Conservation (phyloP, 768 basidiomycete species). For the Serendipita indica region DNA sequence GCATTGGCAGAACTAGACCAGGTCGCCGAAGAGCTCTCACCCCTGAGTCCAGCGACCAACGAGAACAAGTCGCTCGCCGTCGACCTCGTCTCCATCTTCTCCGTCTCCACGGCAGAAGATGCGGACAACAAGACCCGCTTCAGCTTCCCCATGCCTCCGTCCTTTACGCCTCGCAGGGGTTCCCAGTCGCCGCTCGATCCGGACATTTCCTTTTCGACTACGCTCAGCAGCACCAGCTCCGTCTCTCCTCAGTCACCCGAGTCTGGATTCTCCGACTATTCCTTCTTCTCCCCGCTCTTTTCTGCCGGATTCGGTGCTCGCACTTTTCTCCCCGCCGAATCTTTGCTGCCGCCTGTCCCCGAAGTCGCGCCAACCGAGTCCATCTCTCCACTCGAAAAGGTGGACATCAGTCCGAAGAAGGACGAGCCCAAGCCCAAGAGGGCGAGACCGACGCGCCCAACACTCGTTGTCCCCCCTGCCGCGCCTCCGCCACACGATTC, state of each 20-base stretch:
- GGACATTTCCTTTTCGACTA: background rate
- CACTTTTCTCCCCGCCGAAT: background rate
- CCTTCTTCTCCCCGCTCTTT: slow-evolving; percentile 5
- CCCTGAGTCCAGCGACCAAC: background rate
- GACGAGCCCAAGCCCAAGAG: background rate
- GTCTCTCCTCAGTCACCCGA: background rate
- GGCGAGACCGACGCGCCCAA: background rate
- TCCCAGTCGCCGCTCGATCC: slow-evolving; percentile 8
- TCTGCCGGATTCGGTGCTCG: background rate
- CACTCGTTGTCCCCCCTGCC: background rate
- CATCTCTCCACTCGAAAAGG: background rate
- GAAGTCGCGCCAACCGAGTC: background rate
- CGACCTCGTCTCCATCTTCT: slow-evolving; percentile 8
- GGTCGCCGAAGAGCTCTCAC: background rate
- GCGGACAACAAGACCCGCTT: background rate
- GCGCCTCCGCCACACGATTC: background rate
- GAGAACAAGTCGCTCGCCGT: slow-evolving; percentile 2
- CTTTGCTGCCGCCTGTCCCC: background rate
- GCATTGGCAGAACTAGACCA: background rate
- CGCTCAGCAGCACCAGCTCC: background rate
- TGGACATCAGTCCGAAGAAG: too few relatives aligned
- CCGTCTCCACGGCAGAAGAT: background rate
- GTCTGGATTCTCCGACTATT: slow-evolving; percentile 6
- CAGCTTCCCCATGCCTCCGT: slow-evolving; percentile 7
- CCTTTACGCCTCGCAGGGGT: background rate